Evolutionary conservation across 2,329 filamentous ascomycete genomes (phyloP).

Genomic region (Neonectria punicea): DNA sequence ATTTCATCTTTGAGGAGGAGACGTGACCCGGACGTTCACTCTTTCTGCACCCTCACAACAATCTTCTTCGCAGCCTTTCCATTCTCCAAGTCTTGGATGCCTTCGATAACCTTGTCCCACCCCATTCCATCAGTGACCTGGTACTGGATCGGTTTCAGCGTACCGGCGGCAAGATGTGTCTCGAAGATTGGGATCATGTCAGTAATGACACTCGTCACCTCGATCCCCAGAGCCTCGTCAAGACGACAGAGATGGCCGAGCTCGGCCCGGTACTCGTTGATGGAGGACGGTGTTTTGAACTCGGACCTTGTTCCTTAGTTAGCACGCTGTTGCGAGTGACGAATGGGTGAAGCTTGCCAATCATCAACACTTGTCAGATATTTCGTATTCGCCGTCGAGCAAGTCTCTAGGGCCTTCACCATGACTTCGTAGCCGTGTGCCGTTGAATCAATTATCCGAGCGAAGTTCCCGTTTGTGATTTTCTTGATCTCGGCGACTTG

Average conservation of each 20-base stretch:
- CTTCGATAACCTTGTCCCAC: slow-evolving; percentile 41
- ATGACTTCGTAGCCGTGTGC: slow-evolving; percentile 43
- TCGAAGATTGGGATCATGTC: slow-evolving; percentile 37
- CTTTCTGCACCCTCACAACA: slow-evolving; percentile 33
- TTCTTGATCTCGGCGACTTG: slow-evolving; percentile 46
- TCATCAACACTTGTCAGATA: slow-evolving; percentile 49
- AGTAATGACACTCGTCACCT: slow-evolving; percentile 30
- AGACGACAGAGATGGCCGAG: slow-evolving; percentile 40
- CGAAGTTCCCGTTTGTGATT: slow-evolving; percentile 48
- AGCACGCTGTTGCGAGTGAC: neutral
- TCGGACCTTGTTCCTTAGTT: slow-evolving; percentile 31
- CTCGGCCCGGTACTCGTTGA: slow-evolving; percentile 40
- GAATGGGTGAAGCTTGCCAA: slow-evolving; percentile 39
- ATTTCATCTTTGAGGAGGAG: neutral
- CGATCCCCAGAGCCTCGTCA: slow-evolving; percentile 21
- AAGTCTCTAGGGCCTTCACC: slow-evolving; percentile 42
- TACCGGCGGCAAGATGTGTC: slow-evolving; percentile 35
- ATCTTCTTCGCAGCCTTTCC: slow-evolving; percentile 43
- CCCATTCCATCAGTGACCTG: slow-evolving; percentile 35
- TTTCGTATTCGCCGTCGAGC: slow-evolving; percentile 40
- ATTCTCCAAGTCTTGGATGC: slow-evolving; percentile 29
- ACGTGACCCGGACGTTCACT: neutral
- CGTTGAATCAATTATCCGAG: slow-evolving; percentile 48
- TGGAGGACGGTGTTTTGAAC: slow-evolving; percentile 33
- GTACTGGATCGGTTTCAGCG: slow-evolving; percentile 38